Base-by-base conservation (phyloP, 1,139 yeast species). In the Blastobotrys apis region DNA sequence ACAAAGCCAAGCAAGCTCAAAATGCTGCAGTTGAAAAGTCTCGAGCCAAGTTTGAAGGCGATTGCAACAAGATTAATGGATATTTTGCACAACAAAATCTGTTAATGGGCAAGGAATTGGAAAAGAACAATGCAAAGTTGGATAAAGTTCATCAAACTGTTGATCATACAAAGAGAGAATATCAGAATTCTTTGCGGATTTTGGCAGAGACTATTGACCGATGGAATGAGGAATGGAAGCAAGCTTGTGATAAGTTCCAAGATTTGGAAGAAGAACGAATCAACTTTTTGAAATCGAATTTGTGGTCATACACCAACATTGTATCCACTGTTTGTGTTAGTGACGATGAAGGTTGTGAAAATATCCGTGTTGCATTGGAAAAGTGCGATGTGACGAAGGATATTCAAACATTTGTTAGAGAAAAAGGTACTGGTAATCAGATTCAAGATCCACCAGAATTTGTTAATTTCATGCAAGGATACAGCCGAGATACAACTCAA, bases 221-320 rank as follows among this genome's bases (percentile, higher is more conserved):
- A 5, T 92, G 90, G 84, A 74, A 78, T 46, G 68, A 77, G 33
- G 95, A 88, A 56, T 92, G 98, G 98, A 72, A 75, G 44, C 65
- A 71, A 17, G 73, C 86, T 0, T 75, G 90, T 36, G 78, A 74
- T 50, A 80, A 79, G 53, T 72, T 86, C 50, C 94, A 90, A 64
- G 78, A 73, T 48, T 66, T 86, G 51, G 98, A 92, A 60, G 77
- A 78, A 41, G 88, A 85, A 56, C 74, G 95, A 52, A 78, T 88
- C 44, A 84, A 84, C 55, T 75, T 81, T 48, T 61, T 86, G 47
- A 86, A 88, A 57, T 72, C 84, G 15, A 85, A 83, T 57, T 65
- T 94, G 52, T 94, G 95, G 82, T 84, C 81, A 36, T 90, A 75
- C 62, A 81, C 95, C 44, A 87, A 87, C 62, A 73, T 81, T 43